Base-by-base conservation (phyloP, 2,329 filamentous ascomycete species). In the Rhinocladiella mackenziei region DNA sequence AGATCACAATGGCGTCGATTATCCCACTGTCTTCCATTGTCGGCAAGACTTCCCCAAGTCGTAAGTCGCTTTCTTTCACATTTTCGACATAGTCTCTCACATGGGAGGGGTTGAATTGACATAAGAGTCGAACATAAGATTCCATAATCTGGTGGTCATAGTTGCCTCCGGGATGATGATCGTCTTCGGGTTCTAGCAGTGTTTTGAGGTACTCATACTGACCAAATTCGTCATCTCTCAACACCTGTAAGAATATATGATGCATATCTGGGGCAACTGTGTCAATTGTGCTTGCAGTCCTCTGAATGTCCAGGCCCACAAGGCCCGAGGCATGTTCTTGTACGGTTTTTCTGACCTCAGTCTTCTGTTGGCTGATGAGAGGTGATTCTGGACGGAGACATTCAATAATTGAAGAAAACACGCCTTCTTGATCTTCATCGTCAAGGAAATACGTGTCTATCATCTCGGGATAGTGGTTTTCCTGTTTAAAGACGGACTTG, bases 111-210 rank as follows among this genome's bases (percentile, higher is more conserved):
- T 95, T 80, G 62, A 88, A 95, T 44, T 72, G 78, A 66, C 94
- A 98, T 82, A 97, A 89, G 17, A 98, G 77, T 56, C 85, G 84
- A 3, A 97, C 82, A 63, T 97, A 97, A 43, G 77, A 76, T 63
- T 97, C 92, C 4, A 84, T 71, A 55, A 96, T 81, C 23, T 76
- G 75, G 30, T 77, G 73, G 30, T 74, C 22, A 62, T 57, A 39
- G 15, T 25, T 20, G 5, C 28, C 40, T 25, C 53, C 38, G 34
- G 43, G 38, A 10, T 53, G 52, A 17, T 37, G 39, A 14, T 39
- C 62, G 59, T 53, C 43, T 19, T 53, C 32, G 52, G 46, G 30
- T 60, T 95, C 89, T 5, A 97, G 71, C 3, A 97, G 70, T 1
- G 84, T 78, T 58, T 77, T 72, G 11, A 96, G 72, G 58, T 94